Evolutionary conservation across 306 rosid genomes (phyloP).

Genomic region (Alnus glutinosa): DNA sequence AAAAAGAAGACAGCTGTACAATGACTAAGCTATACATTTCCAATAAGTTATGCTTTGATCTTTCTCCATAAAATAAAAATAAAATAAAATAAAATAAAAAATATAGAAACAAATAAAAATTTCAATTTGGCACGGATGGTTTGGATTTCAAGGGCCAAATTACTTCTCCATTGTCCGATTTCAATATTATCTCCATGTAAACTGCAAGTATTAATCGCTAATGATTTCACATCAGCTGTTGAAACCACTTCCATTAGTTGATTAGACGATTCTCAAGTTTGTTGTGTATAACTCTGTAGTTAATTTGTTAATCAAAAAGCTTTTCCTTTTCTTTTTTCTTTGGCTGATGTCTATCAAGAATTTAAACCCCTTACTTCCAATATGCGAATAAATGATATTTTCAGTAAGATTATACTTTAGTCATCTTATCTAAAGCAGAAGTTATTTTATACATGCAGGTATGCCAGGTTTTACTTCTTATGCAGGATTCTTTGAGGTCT

Average conservation of each 20-base stretch:
- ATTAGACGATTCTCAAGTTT: not conserved
- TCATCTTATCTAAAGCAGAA: not conserved
- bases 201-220: not conserved
- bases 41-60: not conserved
- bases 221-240: not conserved
- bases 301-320: not conserved
- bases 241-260: not conserved
- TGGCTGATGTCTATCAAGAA: not conserved
- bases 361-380: not conserved
- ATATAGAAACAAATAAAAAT: not conserved
- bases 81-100: no score
- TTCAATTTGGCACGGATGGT: not conserved
- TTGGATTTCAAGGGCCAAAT: not conserved
- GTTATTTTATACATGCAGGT: conserved; percentile 4
- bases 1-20: no score
- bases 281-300: not conserved
- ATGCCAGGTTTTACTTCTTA: conserved; percentile 64
- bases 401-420: not conserved
- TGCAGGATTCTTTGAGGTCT: conserved; percentile 52
- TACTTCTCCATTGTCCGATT: not conserved
- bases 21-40: no score
- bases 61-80: no score
- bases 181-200: not conserved
- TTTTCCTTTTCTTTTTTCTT: not conserved
- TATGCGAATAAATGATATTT: not conserved